Conservation (phyloP, 371 early-diverging fungal genomes). For the Rhizopus stolonifer region DNA sequence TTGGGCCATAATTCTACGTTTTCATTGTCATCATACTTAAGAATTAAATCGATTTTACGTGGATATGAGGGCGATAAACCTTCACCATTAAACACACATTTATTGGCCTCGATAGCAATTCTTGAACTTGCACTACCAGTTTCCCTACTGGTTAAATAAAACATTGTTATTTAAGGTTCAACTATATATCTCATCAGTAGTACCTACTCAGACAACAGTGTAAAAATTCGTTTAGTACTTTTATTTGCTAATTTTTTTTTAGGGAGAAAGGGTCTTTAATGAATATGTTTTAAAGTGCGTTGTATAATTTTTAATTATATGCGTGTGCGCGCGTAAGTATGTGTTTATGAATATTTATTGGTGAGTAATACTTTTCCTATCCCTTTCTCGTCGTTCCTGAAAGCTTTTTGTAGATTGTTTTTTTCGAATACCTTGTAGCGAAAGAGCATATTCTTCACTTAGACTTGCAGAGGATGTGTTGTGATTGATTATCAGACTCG, state of each 20-base stretch:
- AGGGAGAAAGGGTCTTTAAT: too few species aligned
- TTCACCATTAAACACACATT: conserved; percentile 5
- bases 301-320: too few species aligned
- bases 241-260: too few species aligned
- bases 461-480: conserved; percentile 28
- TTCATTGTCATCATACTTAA: conserved; percentile 3
- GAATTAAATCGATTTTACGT: conserved; percentile 12
- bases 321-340: neutral
- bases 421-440: conserved; percentile 46
- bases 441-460: conserved; percentile 49
- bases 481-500: neutral
- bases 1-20: conserved; percentile 7
- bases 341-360: neutral
- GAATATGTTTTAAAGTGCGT: too few species aligned
- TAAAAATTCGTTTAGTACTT: too few species aligned
- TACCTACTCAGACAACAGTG: conserved; percentile 15
- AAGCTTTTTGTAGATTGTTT: conserved; percentile 51
- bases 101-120: conserved; percentile 5
- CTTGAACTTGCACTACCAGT: neutral
- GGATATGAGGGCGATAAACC: conserved; percentile 1
- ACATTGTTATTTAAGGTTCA: conserved; percentile 3
- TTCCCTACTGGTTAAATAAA: conserved; percentile 13
- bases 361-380: conserved; percentile 36
- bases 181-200: conserved; percentile 5
- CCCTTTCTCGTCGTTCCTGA: conserved; percentile 48